Conservation (phyloP, 1,139 yeast species). For the Protomyces lactucae-debilis region DNA sequence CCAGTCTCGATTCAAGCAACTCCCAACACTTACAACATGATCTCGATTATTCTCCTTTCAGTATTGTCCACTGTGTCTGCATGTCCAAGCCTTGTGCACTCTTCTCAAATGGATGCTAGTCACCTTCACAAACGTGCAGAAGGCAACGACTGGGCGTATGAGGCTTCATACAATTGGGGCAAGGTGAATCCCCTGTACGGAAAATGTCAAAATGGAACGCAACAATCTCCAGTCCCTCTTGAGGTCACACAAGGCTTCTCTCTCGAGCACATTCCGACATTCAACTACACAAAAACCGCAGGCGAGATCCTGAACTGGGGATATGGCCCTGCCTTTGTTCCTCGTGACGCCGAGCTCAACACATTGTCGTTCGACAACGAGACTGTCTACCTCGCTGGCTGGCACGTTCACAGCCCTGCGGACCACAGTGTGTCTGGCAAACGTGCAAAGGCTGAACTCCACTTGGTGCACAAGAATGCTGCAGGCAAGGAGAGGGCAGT, state of each 20-base stretch:
- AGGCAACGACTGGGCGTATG: neutral
- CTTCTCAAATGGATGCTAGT: neutral
- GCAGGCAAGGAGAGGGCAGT: neutral
- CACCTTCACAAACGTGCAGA: neutral
- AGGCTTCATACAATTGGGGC: neutral
- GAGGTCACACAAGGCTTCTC: neutral
- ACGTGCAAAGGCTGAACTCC: neutral
- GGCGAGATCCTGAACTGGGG: neutral
- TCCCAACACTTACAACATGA: neutral
- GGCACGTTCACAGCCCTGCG: neutral
- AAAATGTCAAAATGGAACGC: neutral
- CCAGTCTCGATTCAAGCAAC: too few species aligned
- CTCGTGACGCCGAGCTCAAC: neutral
- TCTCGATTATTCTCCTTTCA: neutral
- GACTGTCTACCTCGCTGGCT: neutral
- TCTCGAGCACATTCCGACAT: neutral
- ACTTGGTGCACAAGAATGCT: neutral
- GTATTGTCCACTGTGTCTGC: neutral
- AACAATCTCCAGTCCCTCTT: neutral
- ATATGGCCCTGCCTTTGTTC: neutral
- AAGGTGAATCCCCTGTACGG: neutral
- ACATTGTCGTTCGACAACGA: neutral
- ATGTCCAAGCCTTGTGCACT: neutral
- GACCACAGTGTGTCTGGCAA: neutral
- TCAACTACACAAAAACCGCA: neutral